Percentiles rank a stretch among this genome's conserved stretches.
Evolutionary conservation across 139 green algal species (phyloP).

Genomic region (Tetradesmus lagerheimii): DNA sequence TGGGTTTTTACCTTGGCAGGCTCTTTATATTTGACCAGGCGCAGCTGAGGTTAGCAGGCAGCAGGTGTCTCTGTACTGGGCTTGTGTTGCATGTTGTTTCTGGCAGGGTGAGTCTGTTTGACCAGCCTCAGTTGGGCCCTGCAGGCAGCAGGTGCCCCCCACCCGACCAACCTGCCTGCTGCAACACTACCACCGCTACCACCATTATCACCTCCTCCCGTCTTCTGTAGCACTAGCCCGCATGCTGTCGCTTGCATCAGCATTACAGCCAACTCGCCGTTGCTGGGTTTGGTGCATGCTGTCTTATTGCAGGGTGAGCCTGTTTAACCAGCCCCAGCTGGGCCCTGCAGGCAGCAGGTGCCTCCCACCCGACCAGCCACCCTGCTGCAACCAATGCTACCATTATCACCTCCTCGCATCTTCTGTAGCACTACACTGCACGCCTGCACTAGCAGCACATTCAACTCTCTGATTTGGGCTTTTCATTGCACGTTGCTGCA

Average conservation of each 20-base stretch:
- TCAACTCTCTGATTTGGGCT: no score
- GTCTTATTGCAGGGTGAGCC: background rate
- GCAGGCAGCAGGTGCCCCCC: constrained; percentile 68
- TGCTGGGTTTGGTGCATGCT: background rate
- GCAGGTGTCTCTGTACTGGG: background rate
- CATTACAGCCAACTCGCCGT: no score
- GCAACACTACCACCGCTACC: constrained; percentile 74
- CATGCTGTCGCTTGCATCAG: no score
- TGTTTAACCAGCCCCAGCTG: background rate
- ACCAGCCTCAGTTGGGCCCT: constrained; percentile 10
- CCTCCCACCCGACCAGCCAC: background rate
- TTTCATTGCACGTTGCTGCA: background rate
- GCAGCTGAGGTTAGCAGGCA: background rate
- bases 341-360: background rate
- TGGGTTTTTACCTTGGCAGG: no score
- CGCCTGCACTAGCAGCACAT: no score
- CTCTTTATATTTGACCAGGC: background rate
- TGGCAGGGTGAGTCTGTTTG: background rate
- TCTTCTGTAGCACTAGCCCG: no score
- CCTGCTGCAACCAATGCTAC: background rate
- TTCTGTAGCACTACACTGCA: no score
- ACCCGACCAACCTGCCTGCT: constrained; percentile 85
- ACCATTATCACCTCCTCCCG: constrained; percentile 14
- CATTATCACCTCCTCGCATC: no score
- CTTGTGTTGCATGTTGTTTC: background rate